Conservation (phyloP, 163 green algal species). For the Chlamydomonas reinhardtii region DNA sequence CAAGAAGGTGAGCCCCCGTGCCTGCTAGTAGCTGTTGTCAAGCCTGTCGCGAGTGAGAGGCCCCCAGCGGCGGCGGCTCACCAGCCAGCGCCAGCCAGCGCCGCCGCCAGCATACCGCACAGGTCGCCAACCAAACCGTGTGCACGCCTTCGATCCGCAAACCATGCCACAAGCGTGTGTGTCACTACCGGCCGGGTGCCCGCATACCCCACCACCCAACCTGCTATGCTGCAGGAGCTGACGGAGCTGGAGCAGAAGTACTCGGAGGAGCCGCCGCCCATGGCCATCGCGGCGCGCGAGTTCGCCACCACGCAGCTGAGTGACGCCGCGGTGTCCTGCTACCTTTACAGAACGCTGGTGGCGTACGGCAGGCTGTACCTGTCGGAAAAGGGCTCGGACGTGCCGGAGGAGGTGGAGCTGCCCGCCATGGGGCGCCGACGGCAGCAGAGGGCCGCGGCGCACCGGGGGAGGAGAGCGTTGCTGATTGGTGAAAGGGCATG, state of each 20-base stretch:
- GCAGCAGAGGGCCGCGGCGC: no score
- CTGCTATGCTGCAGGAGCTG: background rate
- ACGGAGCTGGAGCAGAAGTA: background rate
- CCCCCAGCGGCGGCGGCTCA: background rate
- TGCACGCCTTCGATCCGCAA: no score
- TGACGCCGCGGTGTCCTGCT: conserved; percentile 8
- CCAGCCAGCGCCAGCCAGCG: background rate
- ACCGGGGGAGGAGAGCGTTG: no score
- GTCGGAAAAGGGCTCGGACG: background rate
- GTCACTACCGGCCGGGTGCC: no score
- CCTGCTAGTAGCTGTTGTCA: no score
- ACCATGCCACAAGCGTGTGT: no score
- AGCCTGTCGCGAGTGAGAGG: no score
- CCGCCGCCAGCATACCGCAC: no score
- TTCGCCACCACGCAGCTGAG: conserved; percentile 18
- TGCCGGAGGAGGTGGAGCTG: conserved; percentile 20
- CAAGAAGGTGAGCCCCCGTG: background rate
- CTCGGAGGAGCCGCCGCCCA: conserved; percentile 1
- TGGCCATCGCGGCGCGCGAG: conserved; percentile 30
- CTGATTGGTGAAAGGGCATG: background rate
- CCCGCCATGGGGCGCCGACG: no score
- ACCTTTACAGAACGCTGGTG: conserved; percentile 21
- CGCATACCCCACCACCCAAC: no score
- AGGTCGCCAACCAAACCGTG: no score
- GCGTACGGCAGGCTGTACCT: conserved; percentile 26